Conservation (phyloP, 208 protist genomes). For the Leishmania gerbilli region DNA sequence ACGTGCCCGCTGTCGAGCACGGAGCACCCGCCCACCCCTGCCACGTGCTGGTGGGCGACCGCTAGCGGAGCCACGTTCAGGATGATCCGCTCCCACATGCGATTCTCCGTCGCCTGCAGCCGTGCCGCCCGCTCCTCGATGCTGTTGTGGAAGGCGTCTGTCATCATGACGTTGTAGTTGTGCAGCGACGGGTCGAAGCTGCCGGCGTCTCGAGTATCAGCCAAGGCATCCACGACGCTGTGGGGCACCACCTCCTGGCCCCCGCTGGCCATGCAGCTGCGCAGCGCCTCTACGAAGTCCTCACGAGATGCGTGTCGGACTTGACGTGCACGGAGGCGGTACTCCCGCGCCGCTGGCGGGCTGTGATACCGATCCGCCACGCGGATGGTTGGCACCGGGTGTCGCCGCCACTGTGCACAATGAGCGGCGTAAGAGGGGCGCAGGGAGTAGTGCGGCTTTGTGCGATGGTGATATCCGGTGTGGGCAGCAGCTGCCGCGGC, state of each 20-base stretch:
- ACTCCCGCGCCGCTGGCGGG: constrained; percentile 12
- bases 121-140: constrained; percentile 18
- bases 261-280: not conserved
- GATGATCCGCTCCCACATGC: constrained; percentile 37
- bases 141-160: constrained; percentile 27
- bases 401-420: not conserved
- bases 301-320: not conserved
- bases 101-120: constrained; percentile 29
- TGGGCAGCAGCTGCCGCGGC: not conserved
- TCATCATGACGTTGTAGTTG: constrained; percentile 33
- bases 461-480: constrained; percentile 17
- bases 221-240: constrained; percentile 14
- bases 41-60: constrained; percentile 1
- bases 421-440: constrained; percentile 22
- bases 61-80: constrained; percentile 29
- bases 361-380: not conserved
- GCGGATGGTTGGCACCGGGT: constrained; percentile 12
- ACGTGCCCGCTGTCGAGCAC: constrained; percentile 52
- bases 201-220: not conserved
- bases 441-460: constrained; percentile 28
- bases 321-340: not conserved
- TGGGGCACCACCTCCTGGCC: constrained; percentile 9
- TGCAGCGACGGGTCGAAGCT: constrained; percentile 8
- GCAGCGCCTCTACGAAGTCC: constrained; percentile 21
- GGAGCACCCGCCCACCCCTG: constrained; percentile 2